Base-by-base conservation (phyloP, 163 green algal genomes). In the Chlamydomonas reinhardtii region DNA sequence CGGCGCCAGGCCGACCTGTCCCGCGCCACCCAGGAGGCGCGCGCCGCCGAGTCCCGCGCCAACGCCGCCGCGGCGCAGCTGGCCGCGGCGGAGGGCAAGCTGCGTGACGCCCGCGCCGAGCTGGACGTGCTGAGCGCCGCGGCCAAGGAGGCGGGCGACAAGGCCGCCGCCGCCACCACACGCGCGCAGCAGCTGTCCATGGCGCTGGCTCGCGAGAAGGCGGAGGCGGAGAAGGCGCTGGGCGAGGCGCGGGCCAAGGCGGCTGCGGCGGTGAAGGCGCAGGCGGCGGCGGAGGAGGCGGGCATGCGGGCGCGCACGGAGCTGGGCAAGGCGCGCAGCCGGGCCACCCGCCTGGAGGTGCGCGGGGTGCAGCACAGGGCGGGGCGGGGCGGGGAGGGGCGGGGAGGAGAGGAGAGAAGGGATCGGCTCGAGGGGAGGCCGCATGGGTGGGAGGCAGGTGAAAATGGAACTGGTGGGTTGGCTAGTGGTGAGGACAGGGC, bases 131-230 rank as follows among this genome's bases (percentile, higher is more conserved):
- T 35, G 22, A 20, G 12, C 17, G 80, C 80, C 35, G 54, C n/a
- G 2, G 70, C 79, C 56, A 27, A 35, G 29, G 69, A 73, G 70
- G 39, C 80, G 4, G 32, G 56, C 14, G 69, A 65, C 54, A 35
- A 29, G 15, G 52, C 54, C 25, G 35, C 54, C n/a, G 56, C 80
- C 70, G 70, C 80, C 24, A 61, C 71, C 43, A 5, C 15, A 2
- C 54, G 54, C 69, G 70, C 54, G 22, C 70, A 79, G 54, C 56
- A 73, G 56, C 70, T 79, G 56, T 34, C 56, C 5, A 16, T 52
- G 80, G 56, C 54, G 12, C 54, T 86, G 25, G 70, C 69, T 2
- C 80, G 69, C 31, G 80, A 86, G 80, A 86, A 86, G 80, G 80
- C 80, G 56, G 69, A 65, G 32, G 80, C 69, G 56, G 80, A 78